phyloP scores from a whole-genome alignment of 208 protist genomes.

The Leishmania guyanensis region DNA sequence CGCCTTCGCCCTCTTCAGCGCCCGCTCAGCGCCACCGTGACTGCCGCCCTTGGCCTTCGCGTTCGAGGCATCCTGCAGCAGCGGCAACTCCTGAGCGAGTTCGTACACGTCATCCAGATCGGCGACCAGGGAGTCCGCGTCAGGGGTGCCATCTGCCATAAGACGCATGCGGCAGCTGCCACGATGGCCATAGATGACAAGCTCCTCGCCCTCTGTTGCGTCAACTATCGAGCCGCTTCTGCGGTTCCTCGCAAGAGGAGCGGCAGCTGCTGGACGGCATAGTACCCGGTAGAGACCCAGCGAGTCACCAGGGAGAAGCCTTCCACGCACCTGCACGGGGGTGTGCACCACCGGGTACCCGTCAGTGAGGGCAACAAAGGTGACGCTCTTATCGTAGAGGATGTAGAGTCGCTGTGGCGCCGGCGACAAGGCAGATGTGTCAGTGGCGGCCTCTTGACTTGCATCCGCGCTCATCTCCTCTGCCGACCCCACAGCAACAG shows the following conservation, averaged over 20 bases:
- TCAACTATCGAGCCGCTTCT: not conserved
- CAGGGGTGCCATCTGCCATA: constrained; percentile 59
- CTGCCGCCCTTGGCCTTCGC: not conserved
- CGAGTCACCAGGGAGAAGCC: constrained; percentile 22
- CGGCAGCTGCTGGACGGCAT: constrained; percentile 17
- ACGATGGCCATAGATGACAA: constrained; percentile 48
- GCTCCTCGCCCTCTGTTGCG: constrained; percentile 6
- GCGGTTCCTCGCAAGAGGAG: not conserved
- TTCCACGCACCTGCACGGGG: constrained; percentile 23
- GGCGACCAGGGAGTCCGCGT: constrained; percentile 40
- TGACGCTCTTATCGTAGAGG: constrained; percentile 60
- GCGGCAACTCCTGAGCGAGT: constrained; percentile 27
- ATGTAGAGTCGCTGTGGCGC: constrained; percentile 43
- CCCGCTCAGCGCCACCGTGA: not conserved
- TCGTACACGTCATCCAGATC: constrained; percentile 31
- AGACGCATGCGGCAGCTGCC: constrained; percentile 47
- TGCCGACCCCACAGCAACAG: not conserved
- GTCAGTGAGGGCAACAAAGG: constrained; percentile 57
- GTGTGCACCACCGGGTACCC: constrained; percentile 61
- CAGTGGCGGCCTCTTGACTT: not conserved
- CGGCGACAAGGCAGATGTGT: not conserved
- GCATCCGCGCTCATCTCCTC: not conserved
- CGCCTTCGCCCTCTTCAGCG: constrained; percentile 6
- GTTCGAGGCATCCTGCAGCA: constrained; percentile 5
- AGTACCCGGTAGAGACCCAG: constrained; percentile 24